phyloP scores from a whole-genome alignment of 805 yeast genomes.

The Myxozyma nipponensis region DNA sequence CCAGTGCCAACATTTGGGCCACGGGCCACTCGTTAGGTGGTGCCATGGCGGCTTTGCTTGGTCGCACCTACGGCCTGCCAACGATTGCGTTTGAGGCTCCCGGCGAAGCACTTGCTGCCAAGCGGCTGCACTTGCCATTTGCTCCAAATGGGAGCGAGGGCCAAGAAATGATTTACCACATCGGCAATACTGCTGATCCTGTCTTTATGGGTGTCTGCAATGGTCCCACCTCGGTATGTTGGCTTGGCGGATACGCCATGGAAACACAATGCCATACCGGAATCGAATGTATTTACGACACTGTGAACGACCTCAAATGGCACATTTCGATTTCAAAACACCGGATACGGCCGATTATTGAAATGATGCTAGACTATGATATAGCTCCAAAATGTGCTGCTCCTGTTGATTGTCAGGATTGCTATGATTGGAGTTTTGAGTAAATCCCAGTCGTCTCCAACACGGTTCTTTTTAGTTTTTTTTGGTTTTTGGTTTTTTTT shows the following conservation, averaged over 20 bases:
- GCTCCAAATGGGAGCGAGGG: constrained; percentile 72
- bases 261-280: constrained; percentile 95
- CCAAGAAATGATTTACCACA: constrained; percentile 70
- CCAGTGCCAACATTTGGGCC: constrained; percentile 75
- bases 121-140: constrained; percentile 76
- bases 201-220: constrained; percentile 95
- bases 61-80: constrained; percentile 88
- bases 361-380: constrained; percentile 66
- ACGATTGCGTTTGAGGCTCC: constrained; percentile 92
- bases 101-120: constrained; percentile 80
- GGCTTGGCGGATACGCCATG: constrained; percentile 95
- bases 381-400: constrained; percentile 63
- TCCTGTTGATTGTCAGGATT: constrained; percentile 22
- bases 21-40: constrained; percentile 98
- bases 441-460: neutral
- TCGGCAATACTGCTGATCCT: constrained; percentile 97
- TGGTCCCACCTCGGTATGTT: constrained; percentile 87
- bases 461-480: neutral
- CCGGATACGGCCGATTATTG: constrained; percentile 84
- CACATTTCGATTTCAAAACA: constrained; percentile 84
- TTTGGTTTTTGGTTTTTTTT: neutral
- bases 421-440: constrained; percentile 27
- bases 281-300: constrained; percentile 79
- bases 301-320: constrained; percentile 74
- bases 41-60: constrained; percentile 72